These are phyloP conservation scores for Phaseolus lunatus DNA, from an alignment of 306 rosid genomes.

Conservation along the genomic window DNA sequence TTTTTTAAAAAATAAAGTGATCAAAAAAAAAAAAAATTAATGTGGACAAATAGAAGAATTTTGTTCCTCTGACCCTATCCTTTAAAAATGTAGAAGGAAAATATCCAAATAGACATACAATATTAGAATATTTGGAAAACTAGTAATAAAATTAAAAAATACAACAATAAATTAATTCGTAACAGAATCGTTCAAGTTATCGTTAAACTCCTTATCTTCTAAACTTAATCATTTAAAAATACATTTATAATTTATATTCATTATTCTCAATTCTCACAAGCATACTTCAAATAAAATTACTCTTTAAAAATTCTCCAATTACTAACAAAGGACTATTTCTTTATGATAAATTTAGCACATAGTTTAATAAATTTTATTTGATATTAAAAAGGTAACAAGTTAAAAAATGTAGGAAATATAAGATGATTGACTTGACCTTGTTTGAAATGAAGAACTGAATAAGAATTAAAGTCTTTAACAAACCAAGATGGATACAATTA, in stretches of 20 bases:
- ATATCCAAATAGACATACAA: too few relatives aligned
- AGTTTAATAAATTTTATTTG: not conserved
- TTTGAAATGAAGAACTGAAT: not conserved
- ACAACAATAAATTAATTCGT: too few relatives aligned
- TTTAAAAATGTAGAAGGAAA: too few relatives aligned
- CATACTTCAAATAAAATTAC: not conserved
- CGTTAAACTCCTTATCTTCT: too few relatives aligned
- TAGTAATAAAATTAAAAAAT: too few relatives aligned
- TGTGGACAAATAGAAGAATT: too few relatives aligned
- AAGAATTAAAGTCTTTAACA: not conserved
- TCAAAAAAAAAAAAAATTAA: too few relatives aligned
- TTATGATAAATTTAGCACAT: not conserved
- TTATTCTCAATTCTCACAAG: not conserved
- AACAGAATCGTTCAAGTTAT: too few relatives aligned
- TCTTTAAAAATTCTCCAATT: not conserved
- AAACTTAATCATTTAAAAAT: not conserved
- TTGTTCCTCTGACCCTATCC: too few relatives aligned
- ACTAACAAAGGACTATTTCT: not conserved
- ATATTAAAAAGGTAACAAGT: not conserved
- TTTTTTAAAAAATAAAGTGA: too few relatives aligned
- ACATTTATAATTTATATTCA: not conserved
- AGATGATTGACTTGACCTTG: not conserved
- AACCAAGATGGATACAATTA: not conserved
- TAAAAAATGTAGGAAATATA: not conserved
- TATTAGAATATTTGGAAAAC: too few relatives aligned